Conservation (phyloP, 495 filamentous ascomycete genomes). For the Penicillium cinerascens region DNA sequence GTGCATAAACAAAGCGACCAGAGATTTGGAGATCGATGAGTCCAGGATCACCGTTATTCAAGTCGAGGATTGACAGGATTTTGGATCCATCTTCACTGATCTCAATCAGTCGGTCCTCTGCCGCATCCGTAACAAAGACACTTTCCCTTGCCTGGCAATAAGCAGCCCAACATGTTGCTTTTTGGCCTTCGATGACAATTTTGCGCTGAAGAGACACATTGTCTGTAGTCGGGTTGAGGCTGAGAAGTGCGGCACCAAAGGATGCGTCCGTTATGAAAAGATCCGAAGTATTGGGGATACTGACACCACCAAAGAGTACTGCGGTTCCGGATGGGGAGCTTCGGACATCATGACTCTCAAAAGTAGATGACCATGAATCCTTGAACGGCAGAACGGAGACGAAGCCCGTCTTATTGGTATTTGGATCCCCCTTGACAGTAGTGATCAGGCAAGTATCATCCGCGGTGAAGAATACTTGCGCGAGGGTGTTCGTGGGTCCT, state of each 20-base stretch:
- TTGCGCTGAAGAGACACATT: background rate
- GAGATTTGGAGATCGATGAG: constrained; percentile 51
- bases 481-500: constrained; percentile 52
- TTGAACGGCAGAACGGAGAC: constrained; percentile 46
- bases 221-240: constrained; percentile 18
- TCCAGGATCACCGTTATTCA: constrained; percentile 46
- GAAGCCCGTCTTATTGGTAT: constrained; percentile 51
- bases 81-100: constrained; percentile 19
- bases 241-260: constrained; percentile 48
- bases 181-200: constrained; percentile 43
- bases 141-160: constrained; percentile 27
- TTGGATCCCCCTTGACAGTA: constrained; percentile 55
- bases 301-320: constrained; percentile 51
- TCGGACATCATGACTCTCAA: constrained; percentile 20
- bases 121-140: constrained; percentile 55
- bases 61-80: constrained; percentile 36
- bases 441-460: constrained; percentile 49
- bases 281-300: constrained; percentile 35
- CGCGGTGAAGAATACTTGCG: constrained; percentile 52
- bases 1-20: constrained; percentile 52
- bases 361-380: constrained; percentile 1
- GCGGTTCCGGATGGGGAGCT: constrained; percentile 47
- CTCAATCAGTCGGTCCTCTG: constrained; percentile 50
- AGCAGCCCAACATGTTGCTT: constrained; percentile 55
- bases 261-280: constrained; percentile 55